phyloP scores from a whole-genome alignment of 106 monocot species.

The Cymbidium sinense region DNA sequence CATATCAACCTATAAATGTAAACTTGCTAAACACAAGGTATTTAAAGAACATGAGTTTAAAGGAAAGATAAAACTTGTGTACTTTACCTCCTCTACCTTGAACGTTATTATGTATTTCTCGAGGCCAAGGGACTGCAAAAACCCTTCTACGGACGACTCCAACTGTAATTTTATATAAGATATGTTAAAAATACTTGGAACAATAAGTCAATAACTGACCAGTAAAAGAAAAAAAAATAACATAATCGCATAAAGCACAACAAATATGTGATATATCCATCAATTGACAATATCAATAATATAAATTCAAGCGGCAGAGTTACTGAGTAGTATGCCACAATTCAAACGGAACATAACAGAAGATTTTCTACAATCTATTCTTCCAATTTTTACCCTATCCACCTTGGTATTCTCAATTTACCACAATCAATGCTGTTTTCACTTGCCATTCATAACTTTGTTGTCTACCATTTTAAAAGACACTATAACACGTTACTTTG shows the following conservation, averaged over 20 bases:
- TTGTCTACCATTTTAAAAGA: not conserved
- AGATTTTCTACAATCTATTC: not conserved
- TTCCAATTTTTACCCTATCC: not conserved
- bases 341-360: not conserved
- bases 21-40: not conserved
- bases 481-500: not conserved
- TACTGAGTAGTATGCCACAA: not conserved
- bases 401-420: not conserved
- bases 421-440: not conserved
- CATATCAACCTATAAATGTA: slow-evolving; percentile 59
- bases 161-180: slow-evolving; percentile 32
- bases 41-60: not conserved
- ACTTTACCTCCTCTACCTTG: slow-evolving; percentile 85
- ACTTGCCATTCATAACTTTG: not conserved
- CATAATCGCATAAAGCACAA: not conserved
- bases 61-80: not conserved
- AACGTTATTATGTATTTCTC: slow-evolving; percentile 92
- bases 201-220: not conserved
- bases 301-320: not conserved
- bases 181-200: not conserved
- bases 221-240: not conserved
- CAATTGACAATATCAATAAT: not conserved
- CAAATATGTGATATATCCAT: no score
- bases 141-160: slow-evolving; percentile 40
- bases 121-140: slow-evolving; percentile 66